Base-by-base conservation (phyloP, 306 rosid genomes). In the Citrullus colocynthis region DNA sequence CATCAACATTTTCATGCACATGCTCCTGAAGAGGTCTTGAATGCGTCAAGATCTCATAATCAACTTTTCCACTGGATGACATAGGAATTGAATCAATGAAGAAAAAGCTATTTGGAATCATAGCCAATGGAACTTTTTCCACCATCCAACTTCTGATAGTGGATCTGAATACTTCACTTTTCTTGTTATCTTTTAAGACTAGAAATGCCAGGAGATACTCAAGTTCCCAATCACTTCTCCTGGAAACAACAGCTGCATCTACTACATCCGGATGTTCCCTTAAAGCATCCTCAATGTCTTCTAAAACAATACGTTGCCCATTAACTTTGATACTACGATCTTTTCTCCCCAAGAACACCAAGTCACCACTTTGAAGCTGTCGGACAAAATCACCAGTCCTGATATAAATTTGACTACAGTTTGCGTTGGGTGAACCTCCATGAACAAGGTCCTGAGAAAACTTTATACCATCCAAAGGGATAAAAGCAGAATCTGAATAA, bases 301-400 rank as follows among this genome's bases (percentile, higher is more conserved):
- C 94, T 37, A 91, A 77, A 64, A 94, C 85, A 88, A 94, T 84
- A 67, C 93, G 91, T 21, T 90, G 97, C 63, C 96, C 98, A 81
- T 87, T 86, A 76, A 85, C 78, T 85, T 94, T 94, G 63, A 91
- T 67, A 34, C 82, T 88, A 61, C 97, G 97, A 80, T 94, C 97
- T 72, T 88, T 88, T 89, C 98, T 91, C 60, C 98, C 98, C 85
- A 90, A 73, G 84, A 88, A 91, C 83, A 94, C 81, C 74, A 90
- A 90, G 80, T 94, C 96, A 51, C 97, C 97, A 83, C 87, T 88
- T 39, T 78, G 66, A 74, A 94, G 86, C 81, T 79, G 86, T 83
- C 78, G 88, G 81, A 90, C 93, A 55, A 86, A 81, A 83, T 94
- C 98, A 57, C 98, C 91, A 34, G 94, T 94, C 87, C 76, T 83